phyloP scores from a whole-genome alignment of 768 basidiomycete genomes.

The Pleurotus sapidus region DNA sequence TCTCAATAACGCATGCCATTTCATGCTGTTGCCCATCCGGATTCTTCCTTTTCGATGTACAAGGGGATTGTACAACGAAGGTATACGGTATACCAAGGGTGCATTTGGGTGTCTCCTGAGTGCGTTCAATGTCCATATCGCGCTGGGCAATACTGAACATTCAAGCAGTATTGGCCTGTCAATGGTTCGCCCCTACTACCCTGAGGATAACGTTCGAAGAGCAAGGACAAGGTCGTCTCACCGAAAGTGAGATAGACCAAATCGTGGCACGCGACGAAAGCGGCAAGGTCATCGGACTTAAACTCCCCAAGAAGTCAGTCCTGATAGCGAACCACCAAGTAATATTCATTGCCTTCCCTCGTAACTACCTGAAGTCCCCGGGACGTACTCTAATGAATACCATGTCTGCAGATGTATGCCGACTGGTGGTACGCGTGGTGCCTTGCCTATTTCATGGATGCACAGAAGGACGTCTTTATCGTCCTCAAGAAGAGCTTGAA shows the following conservation, averaged over 20 bases:
- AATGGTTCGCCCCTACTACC: conserved; percentile 79
- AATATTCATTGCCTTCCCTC: not conserved
- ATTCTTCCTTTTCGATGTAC: conserved; percentile 60
- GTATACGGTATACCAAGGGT: conserved; percentile 80
- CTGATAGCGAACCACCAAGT: conserved; percentile 95
- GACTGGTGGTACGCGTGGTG: conserved; percentile 93
- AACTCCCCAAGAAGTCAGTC: conserved; percentile 77
- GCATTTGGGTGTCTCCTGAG: conserved; percentile 74
- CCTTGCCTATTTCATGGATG: conserved; percentile 66
- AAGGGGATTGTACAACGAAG: conserved; percentile 57
- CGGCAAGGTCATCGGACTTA: conserved; percentile 59
- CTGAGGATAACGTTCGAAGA: conserved; percentile 73
- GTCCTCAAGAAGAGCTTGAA: conserved; percentile 90
- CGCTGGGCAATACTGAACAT: not conserved
- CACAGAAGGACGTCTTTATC: conserved; percentile 74
- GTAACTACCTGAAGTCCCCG: not conserved
- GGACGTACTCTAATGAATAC: not conserved
- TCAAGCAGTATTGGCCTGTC: conserved; percentile 66
- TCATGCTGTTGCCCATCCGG: conserved; percentile 66
- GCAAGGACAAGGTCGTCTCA: conserved; percentile 62
- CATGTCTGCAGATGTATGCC: conserved; percentile 53
- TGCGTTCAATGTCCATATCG: conserved; percentile 31
- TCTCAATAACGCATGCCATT: conserved; percentile 71
- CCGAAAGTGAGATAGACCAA: conserved; percentile 52
- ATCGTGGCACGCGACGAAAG: conserved; percentile 53